Conservation (phyloP, 2,329 filamentous ascomycete genomes). For the Talaromyces verruculosus region DNA sequence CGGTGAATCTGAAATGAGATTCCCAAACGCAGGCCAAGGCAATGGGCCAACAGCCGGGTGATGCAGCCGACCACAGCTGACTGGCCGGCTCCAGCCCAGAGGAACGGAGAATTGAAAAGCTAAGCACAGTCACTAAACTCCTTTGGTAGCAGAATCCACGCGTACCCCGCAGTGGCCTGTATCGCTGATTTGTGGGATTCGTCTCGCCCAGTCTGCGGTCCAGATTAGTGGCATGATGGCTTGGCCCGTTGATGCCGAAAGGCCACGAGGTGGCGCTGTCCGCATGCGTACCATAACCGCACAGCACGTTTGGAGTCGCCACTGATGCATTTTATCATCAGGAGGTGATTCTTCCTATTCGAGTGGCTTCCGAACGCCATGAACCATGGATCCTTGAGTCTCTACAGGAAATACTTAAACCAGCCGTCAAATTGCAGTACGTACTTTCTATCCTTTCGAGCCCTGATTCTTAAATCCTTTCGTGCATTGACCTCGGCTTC, state of each 20-base stretch:
- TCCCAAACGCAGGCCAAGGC: background rate
- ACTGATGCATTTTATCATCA: background rate
- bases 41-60: background rate
- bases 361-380: background rate
- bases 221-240: background rate
- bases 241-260: background rate
- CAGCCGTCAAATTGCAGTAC: background rate
- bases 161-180: background rate
- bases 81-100: background rate
- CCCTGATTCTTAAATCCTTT: background rate
- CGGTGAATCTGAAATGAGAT: too few relatives aligned
- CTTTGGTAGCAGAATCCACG: background rate
- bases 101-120: constrained; percentile 7
- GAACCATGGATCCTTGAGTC: background rate
- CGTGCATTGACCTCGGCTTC: constrained; percentile 2
- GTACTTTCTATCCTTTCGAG: background rate
- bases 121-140: background rate
- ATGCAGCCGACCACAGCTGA: background rate
- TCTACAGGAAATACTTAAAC: background rate
- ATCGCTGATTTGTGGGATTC: background rate
- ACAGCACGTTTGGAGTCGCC: background rate
- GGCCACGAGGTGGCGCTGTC: constrained; percentile 4
- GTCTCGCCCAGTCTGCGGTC: too few relatives aligned
- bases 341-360: background rate
- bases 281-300: background rate